Evolutionary conservation across 192 early-diverging fungal genomes (phyloP), one percentile per base, ranked within the genome.

Genomic region (Backusella macrospora): DNA sequence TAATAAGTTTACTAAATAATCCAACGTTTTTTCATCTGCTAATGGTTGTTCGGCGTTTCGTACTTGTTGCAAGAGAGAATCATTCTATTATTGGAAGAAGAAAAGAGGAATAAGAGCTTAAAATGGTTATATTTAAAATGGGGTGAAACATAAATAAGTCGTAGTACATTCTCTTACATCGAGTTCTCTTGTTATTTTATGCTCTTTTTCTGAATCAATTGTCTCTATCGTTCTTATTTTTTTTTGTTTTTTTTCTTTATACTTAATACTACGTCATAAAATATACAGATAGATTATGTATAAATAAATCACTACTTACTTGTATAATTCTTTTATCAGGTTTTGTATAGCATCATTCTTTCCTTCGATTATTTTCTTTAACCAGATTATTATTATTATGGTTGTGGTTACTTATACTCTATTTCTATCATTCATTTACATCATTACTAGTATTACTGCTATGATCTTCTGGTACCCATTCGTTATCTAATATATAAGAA

Each of bases 401-500:
- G 2, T 34, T 34, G 29, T 2, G 0, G 29, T 2, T 34, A 2
- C 29, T 34, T 34, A 34, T 34, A 34, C 29, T 34, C 29, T 34
- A 34, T 34, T 34, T 34, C 2, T 34, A 34, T 34, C 29, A 34
- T 34, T 34, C 29, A 34, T 34, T 34, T 34, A 34, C 29, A 34
- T 34, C 18, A 59, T 59, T 5, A 59, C 52, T 59, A 23, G 21
- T 0, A 34, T 34, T 34, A 26, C 52, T 59, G 21, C 8, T n/a
- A 26, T 59, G 12, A 59, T 59, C 52, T 8, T 59, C 52, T 59
- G 52, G 38, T 16, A 71, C 49, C 70, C 70, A 71, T 43, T 71
- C 42, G 42, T 72, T 72, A 14, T 64, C 62, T 8, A 72, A 44
- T 44, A 72, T 52, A 15, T 63, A 63, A 0, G 71, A 40, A 2